Percentiles rank a stretch among this genome's conserved stretches.
These are phyloP conservation scores for Pseudoperonospora humuli DNA, from an alignment of 352 stramenopile species.

Conservation along the genomic window DNA sequence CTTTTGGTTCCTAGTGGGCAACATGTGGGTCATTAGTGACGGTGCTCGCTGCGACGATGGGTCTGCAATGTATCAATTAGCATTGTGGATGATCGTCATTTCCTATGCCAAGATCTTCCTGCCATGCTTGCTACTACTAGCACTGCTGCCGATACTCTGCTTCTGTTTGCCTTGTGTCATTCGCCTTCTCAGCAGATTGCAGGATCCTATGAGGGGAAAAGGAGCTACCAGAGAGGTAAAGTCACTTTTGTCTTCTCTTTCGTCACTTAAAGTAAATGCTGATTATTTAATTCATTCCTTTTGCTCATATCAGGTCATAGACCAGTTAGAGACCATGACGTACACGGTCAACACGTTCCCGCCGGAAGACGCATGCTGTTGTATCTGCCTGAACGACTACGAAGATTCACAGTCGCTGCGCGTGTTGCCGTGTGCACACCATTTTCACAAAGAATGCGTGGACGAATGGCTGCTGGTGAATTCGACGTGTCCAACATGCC, in stretches of 20 bases:
- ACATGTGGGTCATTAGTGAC: slow-evolving; percentile 88
- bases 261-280: neutral
- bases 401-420: slow-evolving; percentile 83
- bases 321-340: slow-evolving; percentile 51
- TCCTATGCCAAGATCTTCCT: slow-evolving; percentile 91
- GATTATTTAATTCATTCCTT: neutral
- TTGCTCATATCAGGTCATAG: slow-evolving; percentile 42
- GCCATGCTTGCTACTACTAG: slow-evolving; percentile 86
- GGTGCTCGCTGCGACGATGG: slow-evolving; percentile 71
- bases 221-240: slow-evolving; percentile 75
- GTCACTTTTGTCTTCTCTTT: too few relatives aligned
- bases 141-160: slow-evolving; percentile 87
- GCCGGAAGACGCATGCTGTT: slow-evolving; percentile 83
- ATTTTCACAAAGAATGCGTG: slow-evolving; percentile 91
- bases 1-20: slow-evolving; percentile 85
- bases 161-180: slow-evolving; percentile 92
- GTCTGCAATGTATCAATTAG: slow-evolving; percentile 71
- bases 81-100: slow-evolving; percentile 89
- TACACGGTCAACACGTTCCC: slow-evolving; percentile 58
- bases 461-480: slow-evolving; percentile 87
- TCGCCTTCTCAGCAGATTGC: slow-evolving; percentile 84
- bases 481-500: slow-evolving; percentile 81
- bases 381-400: slow-evolving; percentile 89
- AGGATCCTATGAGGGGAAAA: slow-evolving; percentile 78
- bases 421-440: slow-evolving; percentile 92